These are phyloP conservation scores for Udeniomyces megalosporus DNA, from an alignment of 768 basidiomycete genomes.

Conservation along the genomic window DNA sequence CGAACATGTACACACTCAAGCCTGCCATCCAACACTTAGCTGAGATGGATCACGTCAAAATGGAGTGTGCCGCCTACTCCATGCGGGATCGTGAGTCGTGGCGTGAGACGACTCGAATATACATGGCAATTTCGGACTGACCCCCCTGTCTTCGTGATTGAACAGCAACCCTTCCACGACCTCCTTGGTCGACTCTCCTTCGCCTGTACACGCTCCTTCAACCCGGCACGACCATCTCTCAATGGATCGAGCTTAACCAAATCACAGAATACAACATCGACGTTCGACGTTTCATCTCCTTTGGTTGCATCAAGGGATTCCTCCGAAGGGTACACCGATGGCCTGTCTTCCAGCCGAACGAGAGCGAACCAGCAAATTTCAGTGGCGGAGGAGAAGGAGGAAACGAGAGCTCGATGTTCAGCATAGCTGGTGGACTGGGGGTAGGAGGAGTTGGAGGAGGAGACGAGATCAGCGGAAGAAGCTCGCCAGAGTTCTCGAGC, in stretches of 20 bases:
- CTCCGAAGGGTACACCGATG: slow-evolving; percentile 84
- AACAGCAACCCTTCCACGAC: neutral
- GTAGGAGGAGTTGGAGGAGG: neutral
- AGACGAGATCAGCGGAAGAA: neutral
- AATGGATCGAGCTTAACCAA: slow-evolving; percentile 69
- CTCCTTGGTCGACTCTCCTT: slow-evolving; percentile 71
- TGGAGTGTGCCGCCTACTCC: slow-evolving; percentile 86
- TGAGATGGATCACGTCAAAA: slow-evolving; percentile 61
- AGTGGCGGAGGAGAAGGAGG: neutral
- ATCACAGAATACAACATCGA: slow-evolving; percentile 56
- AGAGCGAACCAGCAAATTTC: neutral
- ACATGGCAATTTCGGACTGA: too few relatives aligned
- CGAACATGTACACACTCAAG: slow-evolving; percentile 52
- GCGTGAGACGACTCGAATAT: neutral
- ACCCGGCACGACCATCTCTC: slow-evolving; percentile 62
- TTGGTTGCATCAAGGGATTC: slow-evolving; percentile 98
- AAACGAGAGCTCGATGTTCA: too few relatives aligned
- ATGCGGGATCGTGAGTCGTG: slow-evolving; percentile 47
- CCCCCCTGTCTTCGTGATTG: neutral
- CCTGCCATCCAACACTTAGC: slow-evolving; percentile 77
- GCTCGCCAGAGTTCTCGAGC: neutral
- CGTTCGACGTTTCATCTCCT: slow-evolving; percentile 82
- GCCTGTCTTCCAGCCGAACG: slow-evolving; percentile 43
- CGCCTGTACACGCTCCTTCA: slow-evolving; percentile 72
- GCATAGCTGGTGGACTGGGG: too few relatives aligned